Percentiles rank a stretch among this genome's conserved stretches.
These are phyloP conservation scores for Macrocybe gigantea DNA, from an alignment of 768 basidiomycete species.

Conservation along the genomic window DNA sequence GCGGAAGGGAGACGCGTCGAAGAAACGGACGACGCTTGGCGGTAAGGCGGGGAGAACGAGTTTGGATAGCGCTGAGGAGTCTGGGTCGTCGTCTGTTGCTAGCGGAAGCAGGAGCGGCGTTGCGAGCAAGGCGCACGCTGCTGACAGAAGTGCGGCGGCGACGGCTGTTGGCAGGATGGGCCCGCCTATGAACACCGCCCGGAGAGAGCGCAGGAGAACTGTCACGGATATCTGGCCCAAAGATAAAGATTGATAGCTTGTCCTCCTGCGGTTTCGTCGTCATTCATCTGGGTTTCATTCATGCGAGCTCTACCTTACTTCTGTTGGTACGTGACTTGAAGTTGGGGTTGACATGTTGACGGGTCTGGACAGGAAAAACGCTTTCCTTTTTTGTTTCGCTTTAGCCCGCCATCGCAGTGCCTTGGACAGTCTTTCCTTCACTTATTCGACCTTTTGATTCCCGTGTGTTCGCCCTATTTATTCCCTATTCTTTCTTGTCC, in stretches of 20 bases:
- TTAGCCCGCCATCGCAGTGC: too few relatives aligned
- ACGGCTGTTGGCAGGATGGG: slow-evolving; percentile 9
- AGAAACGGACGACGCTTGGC: neutral
- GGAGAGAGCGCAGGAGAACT: slow-evolving; percentile 35
- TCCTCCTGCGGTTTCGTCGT: too few relatives aligned
- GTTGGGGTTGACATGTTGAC: too few relatives aligned
- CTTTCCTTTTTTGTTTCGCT: too few relatives aligned
- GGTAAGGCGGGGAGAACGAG: slow-evolving; percentile 34
- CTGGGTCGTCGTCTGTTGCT: slow-evolving; percentile 40
- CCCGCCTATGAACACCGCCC: slow-evolving; percentile 12
- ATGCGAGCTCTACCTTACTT: neutral
- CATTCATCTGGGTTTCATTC: too few relatives aligned
- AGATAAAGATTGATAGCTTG: neutral
- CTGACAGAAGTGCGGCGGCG: slow-evolving; percentile 35
- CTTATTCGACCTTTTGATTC: too few relatives aligned
- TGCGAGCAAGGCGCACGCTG: slow-evolving; percentile 25
- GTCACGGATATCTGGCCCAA: slow-evolving; percentile 41
- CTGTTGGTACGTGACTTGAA: neutral
- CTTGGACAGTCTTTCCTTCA: too few relatives aligned
- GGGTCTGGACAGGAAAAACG: too few relatives aligned
- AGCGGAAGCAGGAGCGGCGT: slow-evolving; percentile 14
- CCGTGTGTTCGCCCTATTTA: too few relatives aligned
- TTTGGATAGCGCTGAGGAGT: slow-evolving; percentile 28
- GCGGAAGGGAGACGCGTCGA: slow-evolving; percentile 1
- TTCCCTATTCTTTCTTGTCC: too few relatives aligned